Evolutionary conservation across 306 rosid genomes (phyloP), one percentile per base, ranked within the genome.

Genomic region (Pyrus betulifolia): DNA sequence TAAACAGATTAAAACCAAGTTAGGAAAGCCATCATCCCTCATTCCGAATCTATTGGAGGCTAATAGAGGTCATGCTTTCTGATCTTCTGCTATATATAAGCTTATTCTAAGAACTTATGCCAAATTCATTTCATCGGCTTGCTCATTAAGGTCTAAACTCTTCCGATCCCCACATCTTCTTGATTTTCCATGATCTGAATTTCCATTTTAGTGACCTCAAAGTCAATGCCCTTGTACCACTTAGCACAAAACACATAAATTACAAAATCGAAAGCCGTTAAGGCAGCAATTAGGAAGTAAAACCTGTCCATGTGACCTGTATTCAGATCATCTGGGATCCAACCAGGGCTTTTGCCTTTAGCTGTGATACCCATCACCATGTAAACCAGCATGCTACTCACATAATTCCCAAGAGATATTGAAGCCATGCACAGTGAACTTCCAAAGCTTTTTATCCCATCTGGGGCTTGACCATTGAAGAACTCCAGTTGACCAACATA

Each of bases 351-450:
- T 28, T 65, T 55, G 33, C 85, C 87, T 55, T 63, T 71, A 0
- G 89, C 82, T 4, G 96, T 85, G 10, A 88, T 80, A 58, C 70
- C 84, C 91, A 85, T 88, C 55, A 90, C 96, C 28, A 85, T 75
- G 33, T 78, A 75, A 38, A 88, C 89, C 65, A 90, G 70, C 74
- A 90, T 25, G 74, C 87, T 86, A 74, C 93, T 88, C 30, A 84
- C 87, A 27, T 86, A 90, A 84, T 88, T 90, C 66, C 96, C 96
- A 19, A 90, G 86, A 2, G 96, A 85, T 42, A 88, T 88, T 2
- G 93, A 88, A 11, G 96, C 88, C 96, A 90, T 90, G 85, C 96
- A 91, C 38, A 85, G 89, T 17, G 93, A 89, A 62, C 93, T 88
- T 49, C 96, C 96, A 31, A 91, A 87, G 82, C 96, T 88, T 72